Percentiles rank a stretch among this genome's conserved stretches.
These are phyloP conservation scores for Amanita rimosa DNA, from an alignment of 768 basidiomycete genomes.

Conservation along the genomic window DNA sequence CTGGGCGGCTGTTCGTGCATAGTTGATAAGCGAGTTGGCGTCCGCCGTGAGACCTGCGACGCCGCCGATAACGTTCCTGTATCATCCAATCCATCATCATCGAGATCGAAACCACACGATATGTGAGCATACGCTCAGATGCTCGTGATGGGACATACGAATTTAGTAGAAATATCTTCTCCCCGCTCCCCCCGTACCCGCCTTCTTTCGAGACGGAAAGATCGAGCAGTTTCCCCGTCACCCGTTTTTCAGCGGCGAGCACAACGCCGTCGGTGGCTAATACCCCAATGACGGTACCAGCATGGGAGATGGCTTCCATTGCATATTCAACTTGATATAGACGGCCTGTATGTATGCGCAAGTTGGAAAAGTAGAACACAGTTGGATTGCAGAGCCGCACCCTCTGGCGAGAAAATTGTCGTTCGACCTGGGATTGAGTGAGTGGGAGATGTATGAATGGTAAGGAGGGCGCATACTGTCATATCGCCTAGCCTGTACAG, in stretches of 20 bases:
- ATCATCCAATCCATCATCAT: not conserved
- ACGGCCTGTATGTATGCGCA: conserved; percentile 47
- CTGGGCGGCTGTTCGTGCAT: conserved; percentile 84
- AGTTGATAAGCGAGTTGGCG: conserved; percentile 95
- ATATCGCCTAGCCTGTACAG: conserved; percentile 75
- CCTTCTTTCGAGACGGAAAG: conserved; percentile 77
- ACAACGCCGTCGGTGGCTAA: conserved; percentile 87
- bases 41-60: conserved; percentile 96
- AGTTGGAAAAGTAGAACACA: conserved; percentile 3
- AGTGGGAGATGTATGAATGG: conserved; percentile 11
- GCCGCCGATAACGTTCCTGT: conserved; percentile 88
- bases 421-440: conserved; percentile 62
- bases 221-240: conserved; percentile 95
- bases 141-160: conserved; percentile 37
- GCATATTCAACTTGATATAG: conserved; percentile 99
- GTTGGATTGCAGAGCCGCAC: conserved; percentile 26
- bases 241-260: conserved; percentile 93
- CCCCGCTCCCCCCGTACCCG: conserved; percentile 90
- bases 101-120: no score
- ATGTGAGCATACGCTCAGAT: conserved; percentile 2
- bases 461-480: conserved; percentile 56
- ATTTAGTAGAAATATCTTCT: conserved; percentile 97
- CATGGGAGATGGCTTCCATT: conserved; percentile 98
- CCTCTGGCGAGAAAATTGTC: conserved; percentile 99
- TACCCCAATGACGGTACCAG: conserved; percentile 88